Percentiles rank a stretch among this genome's conserved stretches.
phyloP scores from a whole-genome alignment of 2,329 filamentous ascomycete genomes.

The Pseudogymnoascus sp. region DNA sequence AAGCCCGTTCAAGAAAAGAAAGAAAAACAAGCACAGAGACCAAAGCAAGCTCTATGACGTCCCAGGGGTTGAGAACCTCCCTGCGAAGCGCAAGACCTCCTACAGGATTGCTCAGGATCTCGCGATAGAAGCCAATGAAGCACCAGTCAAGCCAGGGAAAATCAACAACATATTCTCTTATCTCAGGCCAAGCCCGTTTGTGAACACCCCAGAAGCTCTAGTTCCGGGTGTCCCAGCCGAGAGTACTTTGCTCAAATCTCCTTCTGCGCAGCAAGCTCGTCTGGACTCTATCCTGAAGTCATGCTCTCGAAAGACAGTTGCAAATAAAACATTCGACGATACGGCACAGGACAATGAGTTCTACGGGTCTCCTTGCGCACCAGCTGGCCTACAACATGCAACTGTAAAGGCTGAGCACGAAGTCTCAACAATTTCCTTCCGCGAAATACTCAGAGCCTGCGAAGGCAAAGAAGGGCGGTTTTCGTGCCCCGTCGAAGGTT shows the following conservation, averaged over 20 bases:
- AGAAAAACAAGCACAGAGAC: background rate
- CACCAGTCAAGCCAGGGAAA: conserved; percentile 23
- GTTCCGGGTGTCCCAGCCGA: background rate
- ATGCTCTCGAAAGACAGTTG: background rate
- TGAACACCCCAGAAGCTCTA: background rate
- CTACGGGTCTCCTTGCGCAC: background rate
- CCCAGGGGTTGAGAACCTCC: background rate
- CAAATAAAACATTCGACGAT: background rate
- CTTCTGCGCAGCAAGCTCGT: background rate
- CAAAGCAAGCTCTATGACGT: conserved; percentile 1
- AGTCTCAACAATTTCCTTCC: background rate
- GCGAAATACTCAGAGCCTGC: background rate
- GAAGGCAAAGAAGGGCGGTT: background rate
- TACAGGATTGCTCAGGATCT: background rate
- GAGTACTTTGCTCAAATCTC: background rate
- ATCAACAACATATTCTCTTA: conserved; percentile 4
- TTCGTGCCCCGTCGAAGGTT: background rate
- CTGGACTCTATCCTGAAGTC: background rate
- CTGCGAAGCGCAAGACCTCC: background rate
- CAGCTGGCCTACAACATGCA: background rate
- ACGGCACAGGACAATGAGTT: background rate
- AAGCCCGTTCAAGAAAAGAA: background rate
- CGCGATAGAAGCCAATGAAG: conserved; percentile 21
- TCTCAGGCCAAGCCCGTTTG: background rate
- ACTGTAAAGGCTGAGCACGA: background rate